These are phyloP conservation scores for Daldinia vernicosa DNA, from an alignment of 495 filamentous ascomycete genomes.

Conservation along the genomic window DNA sequence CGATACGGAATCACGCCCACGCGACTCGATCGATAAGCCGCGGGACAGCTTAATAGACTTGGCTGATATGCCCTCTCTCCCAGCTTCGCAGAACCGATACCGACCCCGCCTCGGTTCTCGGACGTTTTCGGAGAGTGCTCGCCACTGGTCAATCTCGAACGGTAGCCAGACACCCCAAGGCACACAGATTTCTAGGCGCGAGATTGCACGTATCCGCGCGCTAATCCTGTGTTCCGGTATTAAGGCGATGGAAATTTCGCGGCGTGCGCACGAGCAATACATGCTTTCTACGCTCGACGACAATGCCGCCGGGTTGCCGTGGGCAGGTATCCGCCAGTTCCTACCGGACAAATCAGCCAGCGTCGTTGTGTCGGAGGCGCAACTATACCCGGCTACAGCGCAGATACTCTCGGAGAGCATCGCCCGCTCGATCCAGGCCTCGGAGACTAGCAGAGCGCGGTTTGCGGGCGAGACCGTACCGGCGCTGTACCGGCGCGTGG, in stretches of 20 bases:
- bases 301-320: slow-evolving; percentile 34
- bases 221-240: slow-evolving; percentile 83
- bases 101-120: slow-evolving; percentile 20
- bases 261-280: slow-evolving; percentile 64
- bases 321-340: slow-evolving; percentile 49
- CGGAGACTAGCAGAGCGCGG: slow-evolving; percentile 62
- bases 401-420: slow-evolving; percentile 67
- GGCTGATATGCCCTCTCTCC: slow-evolving; percentile 40
- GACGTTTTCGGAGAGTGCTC: slow-evolving; percentile 45
- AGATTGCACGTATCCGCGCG: slow-evolving; percentile 77
- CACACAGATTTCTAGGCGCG: slow-evolving; percentile 63
- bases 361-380: slow-evolving; percentile 62
- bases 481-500: slow-evolving; percentile 49
- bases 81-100: slow-evolving; percentile 33
- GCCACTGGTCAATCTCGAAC: slow-evolving; percentile 79
- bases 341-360: slow-evolving; percentile 48
- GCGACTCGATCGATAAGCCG: slow-evolving; percentile 12
- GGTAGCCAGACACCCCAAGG: slow-evolving; percentile 54
- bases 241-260: slow-evolving; percentile 80
- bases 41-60: slow-evolving; percentile 32
- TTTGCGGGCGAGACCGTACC: slow-evolving; percentile 49
- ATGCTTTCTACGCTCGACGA: slow-evolving; percentile 34
- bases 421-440: slow-evolving; percentile 60
- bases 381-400: slow-evolving; percentile 76
- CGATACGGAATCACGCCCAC: slow-evolving; percentile 47